phyloP scores from a whole-genome alignment of 176 grass and related monocot genomes.

The Oryza brachyantha region DNA sequence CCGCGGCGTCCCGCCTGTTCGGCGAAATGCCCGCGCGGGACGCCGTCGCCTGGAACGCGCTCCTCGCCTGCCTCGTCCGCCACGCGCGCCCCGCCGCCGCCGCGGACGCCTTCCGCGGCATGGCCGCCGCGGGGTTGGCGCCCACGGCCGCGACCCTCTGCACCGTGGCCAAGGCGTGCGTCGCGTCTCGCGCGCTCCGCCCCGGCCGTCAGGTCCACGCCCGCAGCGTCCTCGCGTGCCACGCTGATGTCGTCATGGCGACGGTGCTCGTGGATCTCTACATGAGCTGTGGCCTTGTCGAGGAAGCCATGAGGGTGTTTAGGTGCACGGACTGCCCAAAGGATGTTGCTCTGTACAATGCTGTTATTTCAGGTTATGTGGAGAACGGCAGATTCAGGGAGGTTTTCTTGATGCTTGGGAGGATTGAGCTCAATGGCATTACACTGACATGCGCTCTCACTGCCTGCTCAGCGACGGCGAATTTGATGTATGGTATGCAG shows the following conservation, averaged over 20 bases:
- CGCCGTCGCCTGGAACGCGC: constrained; percentile 60
- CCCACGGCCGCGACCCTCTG: constrained; percentile 47
- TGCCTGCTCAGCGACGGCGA: constrained; percentile 39
- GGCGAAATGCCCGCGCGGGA: constrained; percentile 59
- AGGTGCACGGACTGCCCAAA: constrained; percentile 18
- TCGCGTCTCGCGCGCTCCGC: constrained; percentile 17
- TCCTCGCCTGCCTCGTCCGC: constrained; percentile 49
- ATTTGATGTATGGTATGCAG: constrained; percentile 38
- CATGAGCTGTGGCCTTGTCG: constrained; percentile 47
- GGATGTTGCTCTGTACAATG: constrained; percentile 44
- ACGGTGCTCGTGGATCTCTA: constrained; percentile 58
- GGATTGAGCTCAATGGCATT: constrained; percentile 24
- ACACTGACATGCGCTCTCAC: constrained; percentile 49
- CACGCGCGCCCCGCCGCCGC: constrained; percentile 25
- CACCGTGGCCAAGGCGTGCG: constrained; percentile 55
- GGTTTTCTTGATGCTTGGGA: constrained; percentile 42
- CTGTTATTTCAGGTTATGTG: constrained; percentile 47
- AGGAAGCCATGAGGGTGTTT: constrained; percentile 47
- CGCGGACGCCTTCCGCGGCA: constrained; percentile 28
- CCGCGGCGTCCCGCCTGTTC: constrained; percentile 44
- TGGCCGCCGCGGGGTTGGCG: constrained; percentile 17
- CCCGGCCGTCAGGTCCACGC: constrained; percentile 55
- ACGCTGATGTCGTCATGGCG: constrained; percentile 29
- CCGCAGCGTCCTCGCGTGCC: constrained; percentile 24
- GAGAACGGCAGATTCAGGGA: constrained; percentile 43